phyloP scores from a whole-genome alignment of 352 stramenopile genomes.

The Phytophthora litchii region DNA sequence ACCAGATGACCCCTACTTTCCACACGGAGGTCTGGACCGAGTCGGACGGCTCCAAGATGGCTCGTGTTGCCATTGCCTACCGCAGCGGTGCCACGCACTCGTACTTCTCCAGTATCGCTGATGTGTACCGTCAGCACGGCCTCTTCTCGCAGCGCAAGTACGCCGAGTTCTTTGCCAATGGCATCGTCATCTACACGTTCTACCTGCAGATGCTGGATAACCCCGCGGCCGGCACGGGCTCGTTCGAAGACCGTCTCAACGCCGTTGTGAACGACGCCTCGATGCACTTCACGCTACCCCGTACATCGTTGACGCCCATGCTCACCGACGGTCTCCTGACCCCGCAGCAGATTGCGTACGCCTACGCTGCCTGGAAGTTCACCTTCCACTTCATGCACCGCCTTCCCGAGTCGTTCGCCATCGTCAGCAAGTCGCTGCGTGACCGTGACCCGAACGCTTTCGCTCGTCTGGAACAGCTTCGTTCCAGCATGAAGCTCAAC shows the following conservation, averaged over 20 bases:
- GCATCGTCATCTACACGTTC: slow-evolving; percentile 85
- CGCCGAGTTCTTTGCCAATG: slow-evolving; percentile 86
- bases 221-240: slow-evolving; percentile 48
- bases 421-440: slow-evolving; percentile 80
- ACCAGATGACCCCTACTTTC: slow-evolving; percentile 82
- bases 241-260: slow-evolving; percentile 72
- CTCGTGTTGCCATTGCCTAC: slow-evolving; percentile 80
- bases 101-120: slow-evolving; percentile 88
- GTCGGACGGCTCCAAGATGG: slow-evolving; percentile 78
- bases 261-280: slow-evolving; percentile 73
- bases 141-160: slow-evolving; percentile 88
- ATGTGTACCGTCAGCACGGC: slow-evolving; percentile 85
- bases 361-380: slow-evolving; percentile 88
- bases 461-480: slow-evolving; percentile 76
- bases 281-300: slow-evolving; percentile 85
- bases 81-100: slow-evolving; percentile 77
- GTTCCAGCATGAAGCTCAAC: slow-evolving; percentile 87
- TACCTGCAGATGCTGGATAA: slow-evolving; percentile 82
- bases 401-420: slow-evolving; percentile 77
- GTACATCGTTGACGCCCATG: slow-evolving; percentile 85
- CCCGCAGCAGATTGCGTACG: slow-evolving; percentile 85
- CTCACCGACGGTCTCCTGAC: slow-evolving; percentile 75
- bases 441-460: slow-evolving; percentile 79
- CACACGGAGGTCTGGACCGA: slow-evolving; percentile 82
- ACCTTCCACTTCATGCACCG: slow-evolving; percentile 90